Conservation (phyloP, 2,329 filamentous ascomycete species). For the Fusarium sulawesiense region DNA sequence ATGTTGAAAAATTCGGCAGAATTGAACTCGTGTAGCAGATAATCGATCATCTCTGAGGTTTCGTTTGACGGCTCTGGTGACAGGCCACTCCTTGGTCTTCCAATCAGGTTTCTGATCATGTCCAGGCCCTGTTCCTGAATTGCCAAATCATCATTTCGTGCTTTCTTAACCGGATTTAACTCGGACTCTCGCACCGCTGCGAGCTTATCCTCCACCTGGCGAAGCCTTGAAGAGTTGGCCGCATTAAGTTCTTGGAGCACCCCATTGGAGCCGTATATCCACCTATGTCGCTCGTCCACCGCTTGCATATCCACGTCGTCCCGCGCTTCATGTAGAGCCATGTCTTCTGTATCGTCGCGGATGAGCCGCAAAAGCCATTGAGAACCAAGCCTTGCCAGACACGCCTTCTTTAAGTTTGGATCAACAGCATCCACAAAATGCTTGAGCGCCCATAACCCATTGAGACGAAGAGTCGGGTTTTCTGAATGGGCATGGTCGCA, state of each 20-base stretch:
- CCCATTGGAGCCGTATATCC: conserved; percentile 51
- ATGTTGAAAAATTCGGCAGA: conserved; percentile 81
- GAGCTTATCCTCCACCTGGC: conserved; percentile 63
- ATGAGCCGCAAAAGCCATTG: conserved; percentile 86
- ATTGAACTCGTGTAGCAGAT: conserved; percentile 80
- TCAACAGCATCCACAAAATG: conserved; percentile 82
- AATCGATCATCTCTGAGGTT: conserved; percentile 82
- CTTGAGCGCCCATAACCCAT: conserved; percentile 93
- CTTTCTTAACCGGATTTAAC: conserved; percentile 73
- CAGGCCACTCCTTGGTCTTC: conserved; percentile 64
- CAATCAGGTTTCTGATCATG: conserved; percentile 90
- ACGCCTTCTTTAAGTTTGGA: conserved; percentile 78
- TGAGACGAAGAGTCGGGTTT: conserved; percentile 81
- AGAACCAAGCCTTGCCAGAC: conserved; percentile 80
- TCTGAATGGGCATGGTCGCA: conserved; percentile 86
- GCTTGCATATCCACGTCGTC: conserved; percentile 68
- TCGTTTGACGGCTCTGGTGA: conserved; percentile 62
- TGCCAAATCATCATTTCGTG: conserved; percentile 80
- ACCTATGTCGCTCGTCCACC: conserved; percentile 57
- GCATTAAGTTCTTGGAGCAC: conserved; percentile 50
- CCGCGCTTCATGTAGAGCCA: conserved; percentile 57
- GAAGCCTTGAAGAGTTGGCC: conserved; percentile 57
- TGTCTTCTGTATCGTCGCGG: conserved; percentile 69
- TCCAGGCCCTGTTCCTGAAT: conserved; percentile 93
- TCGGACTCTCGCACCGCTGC: conserved; percentile 71